Evolutionary conservation across 306 rosid genomes (phyloP).

Genomic region (Myrica gale): DNA sequence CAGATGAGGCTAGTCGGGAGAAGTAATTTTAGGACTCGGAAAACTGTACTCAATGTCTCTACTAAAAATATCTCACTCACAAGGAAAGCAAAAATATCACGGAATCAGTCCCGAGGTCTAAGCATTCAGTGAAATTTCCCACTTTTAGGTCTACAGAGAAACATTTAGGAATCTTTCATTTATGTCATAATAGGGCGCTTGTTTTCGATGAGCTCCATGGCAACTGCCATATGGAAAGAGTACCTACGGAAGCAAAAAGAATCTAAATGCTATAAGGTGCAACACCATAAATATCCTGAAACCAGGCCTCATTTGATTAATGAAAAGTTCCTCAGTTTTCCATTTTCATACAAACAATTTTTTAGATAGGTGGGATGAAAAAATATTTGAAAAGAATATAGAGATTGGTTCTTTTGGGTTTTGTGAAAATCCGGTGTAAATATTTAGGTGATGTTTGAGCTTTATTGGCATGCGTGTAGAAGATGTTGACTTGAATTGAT

Average conservation of each 20-base stretch:
- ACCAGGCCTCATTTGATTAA: no score
- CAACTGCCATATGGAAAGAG: constrained; percentile 11
- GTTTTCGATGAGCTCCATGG: neutral
- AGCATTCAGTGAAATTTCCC: neutral
- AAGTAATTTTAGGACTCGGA: constrained; percentile 6
- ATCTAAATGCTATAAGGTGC: neutral
- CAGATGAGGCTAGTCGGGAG: constrained; percentile 1
- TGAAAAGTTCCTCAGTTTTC: no score
- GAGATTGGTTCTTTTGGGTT: no score
- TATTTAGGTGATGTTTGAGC: no score
- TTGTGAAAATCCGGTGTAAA: no score
- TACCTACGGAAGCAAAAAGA: neutral
- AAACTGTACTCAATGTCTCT: constrained; percentile 1
- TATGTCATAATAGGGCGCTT: neutral
- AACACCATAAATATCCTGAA: no score
- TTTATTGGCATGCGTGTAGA: no score
- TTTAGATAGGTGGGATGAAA: no score
- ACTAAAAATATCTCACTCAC: neutral
- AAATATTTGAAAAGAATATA: no score
- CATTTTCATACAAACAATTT: no score
- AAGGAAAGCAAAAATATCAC: constrained; percentile 1
- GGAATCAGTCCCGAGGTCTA: neutral
- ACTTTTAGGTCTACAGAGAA: neutral
- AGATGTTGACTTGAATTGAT: no score
- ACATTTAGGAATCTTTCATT: constrained; percentile 10